Conservation (phyloP, 179 eudicot species). For the Carnegiea gigantea region DNA sequence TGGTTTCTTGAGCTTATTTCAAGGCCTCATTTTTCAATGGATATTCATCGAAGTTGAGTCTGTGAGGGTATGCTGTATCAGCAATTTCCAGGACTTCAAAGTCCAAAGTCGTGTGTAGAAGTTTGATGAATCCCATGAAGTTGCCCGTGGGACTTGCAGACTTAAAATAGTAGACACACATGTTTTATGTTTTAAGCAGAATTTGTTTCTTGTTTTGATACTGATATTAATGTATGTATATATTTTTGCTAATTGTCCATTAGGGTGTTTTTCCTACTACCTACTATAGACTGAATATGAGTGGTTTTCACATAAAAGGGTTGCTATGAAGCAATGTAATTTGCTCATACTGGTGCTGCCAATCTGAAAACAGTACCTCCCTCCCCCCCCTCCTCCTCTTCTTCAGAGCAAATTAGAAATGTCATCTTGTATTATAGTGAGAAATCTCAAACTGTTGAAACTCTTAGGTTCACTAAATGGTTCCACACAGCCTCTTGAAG, state of each 20-base stretch:
- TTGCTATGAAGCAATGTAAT: slow-evolving; percentile 5
- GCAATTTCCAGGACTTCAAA: background rate
- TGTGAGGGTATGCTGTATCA: background rate
- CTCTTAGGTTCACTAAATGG: slow-evolving; percentile 33
- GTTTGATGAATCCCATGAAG: background rate
- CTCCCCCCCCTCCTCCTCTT: too few relatives aligned
- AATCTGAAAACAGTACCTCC: background rate
- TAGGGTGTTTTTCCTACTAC: background rate
- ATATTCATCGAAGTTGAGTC: background rate
- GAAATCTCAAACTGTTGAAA: slow-evolving; percentile 2
- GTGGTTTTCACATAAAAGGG: background rate
- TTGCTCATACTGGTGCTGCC: background rate
- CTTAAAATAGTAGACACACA: background rate
- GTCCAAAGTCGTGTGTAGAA: background rate
- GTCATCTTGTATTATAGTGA: background rate
- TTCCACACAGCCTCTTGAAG: slow-evolving; percentile 26
- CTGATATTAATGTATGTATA: background rate
- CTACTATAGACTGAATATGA: background rate
- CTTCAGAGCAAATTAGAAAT: background rate
- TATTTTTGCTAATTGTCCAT: background rate
- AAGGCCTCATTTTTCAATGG: background rate
- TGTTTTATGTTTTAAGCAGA: background rate
- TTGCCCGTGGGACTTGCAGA: background rate
- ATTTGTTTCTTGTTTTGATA: background rate
- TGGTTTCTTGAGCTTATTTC: background rate